These are phyloP conservation scores for Mycena rebaudengoi DNA, from an alignment of 768 basidiomycete genomes.

Conservation along the genomic window DNA sequence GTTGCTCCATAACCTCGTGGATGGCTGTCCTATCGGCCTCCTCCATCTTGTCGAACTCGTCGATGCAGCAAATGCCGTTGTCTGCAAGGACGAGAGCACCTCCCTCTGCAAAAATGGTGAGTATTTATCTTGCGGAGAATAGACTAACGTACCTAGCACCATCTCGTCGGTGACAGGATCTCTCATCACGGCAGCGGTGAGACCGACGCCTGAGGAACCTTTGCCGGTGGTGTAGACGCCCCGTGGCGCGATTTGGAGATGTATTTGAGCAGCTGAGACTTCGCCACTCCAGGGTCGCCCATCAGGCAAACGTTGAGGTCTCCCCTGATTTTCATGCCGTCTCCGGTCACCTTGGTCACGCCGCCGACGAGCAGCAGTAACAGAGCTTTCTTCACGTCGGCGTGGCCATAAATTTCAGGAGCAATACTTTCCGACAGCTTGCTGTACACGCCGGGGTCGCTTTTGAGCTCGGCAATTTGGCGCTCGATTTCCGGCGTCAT, in stretches of 20 bases:
- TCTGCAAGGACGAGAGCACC: slow-evolving; percentile 99
- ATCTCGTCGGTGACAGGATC: slow-evolving; percentile 99
- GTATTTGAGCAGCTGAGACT: slow-evolving; percentile 96
- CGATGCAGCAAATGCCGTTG: slow-evolving; percentile 99
- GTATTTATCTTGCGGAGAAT: background rate
- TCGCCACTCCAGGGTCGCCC: slow-evolving; percentile 99
- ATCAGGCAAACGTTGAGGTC: slow-evolving; percentile 98
- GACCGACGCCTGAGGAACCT: slow-evolving; percentile 97
- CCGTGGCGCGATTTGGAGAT: slow-evolving; percentile 98
- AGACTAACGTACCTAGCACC: slow-evolving; percentile 85
- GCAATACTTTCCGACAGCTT: slow-evolving; percentile 94
- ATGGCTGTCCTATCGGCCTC: slow-evolving; percentile 97
- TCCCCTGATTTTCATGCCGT: slow-evolving; percentile 99
- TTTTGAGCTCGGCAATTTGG: slow-evolving; percentile 71
- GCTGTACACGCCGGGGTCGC: slow-evolving; percentile 84
- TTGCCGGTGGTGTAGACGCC: slow-evolving; percentile 99
- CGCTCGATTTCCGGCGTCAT: slow-evolving; percentile 83
- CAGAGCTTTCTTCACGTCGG: slow-evolving; percentile 96
- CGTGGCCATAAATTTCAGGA: slow-evolving; percentile 97
- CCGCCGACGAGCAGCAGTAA: slow-evolving; percentile 93
- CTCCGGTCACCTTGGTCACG: slow-evolving; percentile 93
- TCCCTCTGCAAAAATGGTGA: slow-evolving; percentile 72
- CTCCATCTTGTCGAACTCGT: slow-evolving; percentile 99
- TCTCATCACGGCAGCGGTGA: slow-evolving; percentile 98
- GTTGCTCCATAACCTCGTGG: slow-evolving; percentile 99